Base-by-base conservation (phyloP, 2,329 filamentous ascomycete species). In the Alternaria alternata region DNA sequence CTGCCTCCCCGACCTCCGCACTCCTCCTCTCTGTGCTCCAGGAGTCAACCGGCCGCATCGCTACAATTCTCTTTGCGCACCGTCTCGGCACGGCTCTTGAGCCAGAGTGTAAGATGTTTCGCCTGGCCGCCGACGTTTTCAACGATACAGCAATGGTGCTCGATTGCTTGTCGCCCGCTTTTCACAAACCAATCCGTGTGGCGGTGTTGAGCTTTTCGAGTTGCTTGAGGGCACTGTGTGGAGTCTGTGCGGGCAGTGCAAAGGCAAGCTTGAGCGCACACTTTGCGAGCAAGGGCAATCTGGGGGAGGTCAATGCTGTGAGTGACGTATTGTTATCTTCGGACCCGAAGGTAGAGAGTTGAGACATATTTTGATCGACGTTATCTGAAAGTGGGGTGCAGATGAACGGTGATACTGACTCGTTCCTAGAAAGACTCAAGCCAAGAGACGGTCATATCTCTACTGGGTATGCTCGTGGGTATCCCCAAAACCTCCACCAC, bases 221-320 rank as follows among this genome's bases (percentile, higher is more conserved):
- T 30, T 56, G 88, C 61, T 78, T 91, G 55, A 80, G 89, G 41
- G 85, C 88, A 0, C 81, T 97, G 0, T 98, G 95, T 74, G 95
- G 94, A 26, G 93, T 98, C 5, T 92, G 94, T 0, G 94, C 93
- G 0, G 93, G 91, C 12, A 93, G 92, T 55, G 91, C 92, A 64
- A 98, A 98, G 79, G 94, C 94, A 2, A 94, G 91, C 62, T 81
- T 99, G 68, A 95, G 92, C 74, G 91, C 92, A 11, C 95, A 99
- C 79, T 98, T 99, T 82, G 93, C 94, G 8, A 88, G 85, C 67
- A 88, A 89, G 74, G 92, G 93, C 38, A 98, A 97, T 76, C 81
- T 98, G 44, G 94, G 92, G 2, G 94, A 98, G 78, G 84, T 99
- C 57, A 98, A 97, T 80, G 94, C 94, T 57, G 86, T 88, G 72